Conservation (phyloP, 192 early-diverging fungal species). For the Coemansia sp. region DNA sequence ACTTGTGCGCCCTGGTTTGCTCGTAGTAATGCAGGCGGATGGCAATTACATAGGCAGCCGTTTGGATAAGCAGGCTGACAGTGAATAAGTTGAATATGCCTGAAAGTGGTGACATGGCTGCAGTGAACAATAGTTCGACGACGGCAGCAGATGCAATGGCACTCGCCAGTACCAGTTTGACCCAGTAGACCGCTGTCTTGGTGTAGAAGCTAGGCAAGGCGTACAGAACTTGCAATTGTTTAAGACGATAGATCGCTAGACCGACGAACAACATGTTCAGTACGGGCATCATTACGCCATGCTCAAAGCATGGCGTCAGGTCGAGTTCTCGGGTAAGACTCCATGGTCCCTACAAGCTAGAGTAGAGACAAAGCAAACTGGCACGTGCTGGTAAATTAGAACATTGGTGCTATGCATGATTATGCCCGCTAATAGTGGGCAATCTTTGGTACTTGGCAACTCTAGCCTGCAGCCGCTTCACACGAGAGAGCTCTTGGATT, state of each 20-base stretch:
- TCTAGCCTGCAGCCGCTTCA: background rate
- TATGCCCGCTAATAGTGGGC: background rate
- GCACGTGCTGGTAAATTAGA: background rate
- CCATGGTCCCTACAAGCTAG: conserved; percentile 34
- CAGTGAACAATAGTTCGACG: conserved; percentile 13
- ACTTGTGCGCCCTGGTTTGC: conserved; percentile 18
- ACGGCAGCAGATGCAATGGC: conserved; percentile 9
- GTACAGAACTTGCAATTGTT: background rate
- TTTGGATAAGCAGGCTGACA: conserved; percentile 17
- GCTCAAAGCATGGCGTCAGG: conserved; percentile 44
- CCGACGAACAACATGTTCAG: conserved; percentile 27
- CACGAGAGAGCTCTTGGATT: background rate
- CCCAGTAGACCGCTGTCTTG: conserved; percentile 16
- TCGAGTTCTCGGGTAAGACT: conserved; percentile 29
- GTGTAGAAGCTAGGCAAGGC: conserved; percentile 2
- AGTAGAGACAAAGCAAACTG: background rate
- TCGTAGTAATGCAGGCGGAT: conserved; percentile 28
- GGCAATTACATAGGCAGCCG: conserved; percentile 8
- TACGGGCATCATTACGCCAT: conserved; percentile 15
- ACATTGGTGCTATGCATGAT: background rate
- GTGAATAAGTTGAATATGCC: conserved; percentile 17
- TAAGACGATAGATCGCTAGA: conserved; percentile 11
- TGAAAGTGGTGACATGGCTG: too few relatives aligned
- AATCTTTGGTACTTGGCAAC: background rate
- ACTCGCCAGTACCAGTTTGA: conserved; percentile 18